A percentile compares a stretch with the other conserved stretches of the same genome.
Conservation (phyloP, 1,284 basidiomycete species). For the Bjerkandera adusta region DNA sequence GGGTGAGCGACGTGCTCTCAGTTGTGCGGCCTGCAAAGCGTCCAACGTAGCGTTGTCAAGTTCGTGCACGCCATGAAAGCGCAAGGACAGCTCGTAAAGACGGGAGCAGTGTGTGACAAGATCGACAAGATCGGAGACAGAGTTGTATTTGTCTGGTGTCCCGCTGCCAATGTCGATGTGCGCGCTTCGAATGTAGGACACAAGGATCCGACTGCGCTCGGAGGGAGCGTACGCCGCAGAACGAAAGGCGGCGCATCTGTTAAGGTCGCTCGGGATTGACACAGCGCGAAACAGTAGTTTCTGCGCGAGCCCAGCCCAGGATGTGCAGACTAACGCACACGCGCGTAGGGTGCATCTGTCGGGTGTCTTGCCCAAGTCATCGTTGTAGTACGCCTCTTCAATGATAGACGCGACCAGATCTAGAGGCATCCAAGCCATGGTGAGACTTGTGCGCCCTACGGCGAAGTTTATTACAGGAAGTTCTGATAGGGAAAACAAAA, state of each 20-base stretch:
- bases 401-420: conserved; percentile 46
- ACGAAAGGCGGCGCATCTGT: conserved; percentile 4
- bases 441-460: too few relatives aligned
- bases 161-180: conserved; percentile 19
- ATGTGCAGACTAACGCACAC: conserved; percentile 35
- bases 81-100: conserved; percentile 39
- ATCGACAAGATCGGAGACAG: conserved; percentile 19
- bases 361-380: conserved; percentile 22
- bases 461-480: too few relatives aligned
- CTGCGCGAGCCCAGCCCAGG: conserved; percentile 41
- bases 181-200: conserved; percentile 20
- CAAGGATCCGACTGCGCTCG: conserved; percentile 18
- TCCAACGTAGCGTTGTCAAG: conserved; percentile 27
- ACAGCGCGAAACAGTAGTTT: conserved; percentile 38
- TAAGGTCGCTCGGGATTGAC: conserved; percentile 5
- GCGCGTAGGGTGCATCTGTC: conserved; percentile 33
- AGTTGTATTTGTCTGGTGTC: conserved; percentile 9
- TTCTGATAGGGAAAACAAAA: too few relatives aligned
- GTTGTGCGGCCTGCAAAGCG: conserved; percentile 17
- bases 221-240: conserved; percentile 14
- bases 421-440: conserved; percentile 24
- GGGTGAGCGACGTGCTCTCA: conserved; percentile 16
- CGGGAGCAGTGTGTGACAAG: conserved; percentile 33
- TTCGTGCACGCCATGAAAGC: conserved; percentile 28
- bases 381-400: conserved; percentile 37